These are phyloP conservation scores for Exophiala bonariae DNA, from an alignment of 2,329 filamentous ascomycete genomes.

Conservation along the genomic window DNA sequence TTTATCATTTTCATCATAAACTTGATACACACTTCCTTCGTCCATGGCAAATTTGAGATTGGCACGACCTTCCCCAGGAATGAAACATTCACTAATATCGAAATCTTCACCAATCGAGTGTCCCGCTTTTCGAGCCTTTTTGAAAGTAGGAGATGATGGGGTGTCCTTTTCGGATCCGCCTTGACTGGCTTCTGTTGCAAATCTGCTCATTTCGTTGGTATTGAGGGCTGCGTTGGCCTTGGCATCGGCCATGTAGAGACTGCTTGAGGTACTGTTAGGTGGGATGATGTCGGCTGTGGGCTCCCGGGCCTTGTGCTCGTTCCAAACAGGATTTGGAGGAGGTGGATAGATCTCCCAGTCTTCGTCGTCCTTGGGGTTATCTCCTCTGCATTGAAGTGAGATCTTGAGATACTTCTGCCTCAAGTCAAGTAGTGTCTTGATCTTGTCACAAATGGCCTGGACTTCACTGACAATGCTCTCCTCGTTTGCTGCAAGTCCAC, in stretches of 20 bases:
- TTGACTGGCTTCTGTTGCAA: conserved; percentile 32
- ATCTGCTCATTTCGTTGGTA: conserved; percentile 11
- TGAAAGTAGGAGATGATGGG: conserved; percentile 45
- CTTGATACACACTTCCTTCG: conserved; percentile 84
- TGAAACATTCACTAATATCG: conserved; percentile 67
- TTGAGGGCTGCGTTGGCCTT: conserved; percentile 13
- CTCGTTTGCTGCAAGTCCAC: conserved; percentile 70
- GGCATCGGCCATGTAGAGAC: conserved; percentile 25
- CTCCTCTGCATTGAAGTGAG: conserved; percentile 76
- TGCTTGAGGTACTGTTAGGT: conserved; percentile 32
- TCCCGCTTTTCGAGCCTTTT: conserved; percentile 76
- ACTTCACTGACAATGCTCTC: conserved; percentile 81
- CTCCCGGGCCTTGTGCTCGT: conserved; percentile 55
- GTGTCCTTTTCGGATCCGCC: conserved; percentile 31
- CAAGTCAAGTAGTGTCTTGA: conserved; percentile 84
- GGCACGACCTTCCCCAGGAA: conserved; percentile 70
- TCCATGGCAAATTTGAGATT: conserved; percentile 78
- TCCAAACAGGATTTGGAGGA: conserved; percentile 89
- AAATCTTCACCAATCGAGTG: conserved; percentile 93
- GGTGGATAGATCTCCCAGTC: conserved; percentile 88
- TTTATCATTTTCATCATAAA: conserved; percentile 68
- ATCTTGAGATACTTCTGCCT: conserved; percentile 85
- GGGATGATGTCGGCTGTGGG: conserved; percentile 11
- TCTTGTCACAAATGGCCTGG: conserved; percentile 81
- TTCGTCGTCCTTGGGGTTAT: conserved; percentile 84